Evolutionary conservation across 2,329 filamentous ascomycete species (phyloP).

Genomic region (Xylogone sp.): DNA sequence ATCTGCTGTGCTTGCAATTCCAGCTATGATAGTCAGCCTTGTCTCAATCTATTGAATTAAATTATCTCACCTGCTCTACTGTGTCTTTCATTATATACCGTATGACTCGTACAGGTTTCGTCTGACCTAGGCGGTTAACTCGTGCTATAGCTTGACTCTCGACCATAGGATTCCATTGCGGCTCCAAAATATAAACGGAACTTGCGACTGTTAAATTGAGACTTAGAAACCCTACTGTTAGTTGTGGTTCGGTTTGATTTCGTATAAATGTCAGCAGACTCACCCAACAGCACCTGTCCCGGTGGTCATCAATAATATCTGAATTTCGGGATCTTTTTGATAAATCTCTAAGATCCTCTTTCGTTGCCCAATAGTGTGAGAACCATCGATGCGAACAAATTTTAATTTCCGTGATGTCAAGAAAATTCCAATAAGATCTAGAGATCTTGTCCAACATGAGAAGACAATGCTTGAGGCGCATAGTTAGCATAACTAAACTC

Average conservation of each 20-base stretch:
- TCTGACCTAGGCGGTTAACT: conserved; percentile 13
- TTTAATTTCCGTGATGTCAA: conserved; percentile 5
- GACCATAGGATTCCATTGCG: conserved; percentile 18
- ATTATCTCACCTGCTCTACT: conserved; percentile 16
- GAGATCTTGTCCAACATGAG: conserved; percentile 16
- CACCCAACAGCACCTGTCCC: conserved; percentile 16
- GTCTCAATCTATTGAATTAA: not conserved
- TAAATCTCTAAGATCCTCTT: conserved; percentile 8
- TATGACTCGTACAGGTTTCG: conserved; percentile 10
- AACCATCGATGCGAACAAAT: conserved; percentile 12
- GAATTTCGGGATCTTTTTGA: conserved; percentile 6
- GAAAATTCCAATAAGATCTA: conserved; percentile 12
- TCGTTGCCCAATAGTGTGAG: conserved; percentile 3
- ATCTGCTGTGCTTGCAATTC: conserved; percentile 7
- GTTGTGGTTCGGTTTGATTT: not conserved
- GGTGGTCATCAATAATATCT: conserved; percentile 14
- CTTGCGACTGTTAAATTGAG: conserved; percentile 17
- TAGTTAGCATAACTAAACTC: not conserved
- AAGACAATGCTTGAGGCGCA: conserved; percentile 11
- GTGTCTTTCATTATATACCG: conserved; percentile 16
- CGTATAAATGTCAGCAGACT: not conserved
- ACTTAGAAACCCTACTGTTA: conserved; percentile 3
- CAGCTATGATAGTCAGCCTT: conserved; percentile 3
- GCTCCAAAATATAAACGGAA: conserved; percentile 17
- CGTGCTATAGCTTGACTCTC: conserved; percentile 17